A percentile compares a stretch with the other conserved stretches of the same genome.
Evolutionary conservation across 768 basidiomycete genomes (phyloP).

Genomic region (Boletus pseudo-olivaceus): DNA sequence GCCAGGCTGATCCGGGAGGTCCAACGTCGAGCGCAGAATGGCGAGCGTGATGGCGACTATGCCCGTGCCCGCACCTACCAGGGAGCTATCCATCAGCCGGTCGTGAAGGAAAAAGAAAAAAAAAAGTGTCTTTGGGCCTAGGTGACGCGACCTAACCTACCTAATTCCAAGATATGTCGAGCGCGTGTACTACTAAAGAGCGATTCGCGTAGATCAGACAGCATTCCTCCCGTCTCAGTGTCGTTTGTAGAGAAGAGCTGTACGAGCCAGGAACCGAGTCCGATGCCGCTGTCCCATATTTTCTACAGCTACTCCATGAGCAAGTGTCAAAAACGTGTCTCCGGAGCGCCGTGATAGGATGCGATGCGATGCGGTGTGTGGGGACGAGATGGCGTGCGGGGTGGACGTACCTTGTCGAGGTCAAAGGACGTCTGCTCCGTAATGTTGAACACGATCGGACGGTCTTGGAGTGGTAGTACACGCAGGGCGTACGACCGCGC

Average conservation of each 20-base stretch:
- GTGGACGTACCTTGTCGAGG: slow-evolving; percentile 74
- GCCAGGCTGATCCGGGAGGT: slow-evolving; percentile 16
- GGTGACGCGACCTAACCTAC: slow-evolving; percentile 33
- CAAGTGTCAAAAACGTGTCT: not conserved
- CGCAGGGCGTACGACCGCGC: slow-evolving; percentile 29
- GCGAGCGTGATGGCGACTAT: slow-evolving; percentile 70
- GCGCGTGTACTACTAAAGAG: slow-evolving; percentile 40
- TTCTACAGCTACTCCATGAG: slow-evolving; percentile 51
- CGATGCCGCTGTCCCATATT: slow-evolving; percentile 95
- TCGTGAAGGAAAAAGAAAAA: not conserved
- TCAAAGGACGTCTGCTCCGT: slow-evolving; percentile 87
- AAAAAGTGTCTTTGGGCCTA: not conserved
- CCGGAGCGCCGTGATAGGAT: not conserved
- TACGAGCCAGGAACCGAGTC: slow-evolving; percentile 75
- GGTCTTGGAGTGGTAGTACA: not conserved
- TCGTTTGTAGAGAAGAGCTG: slow-evolving; percentile 25
- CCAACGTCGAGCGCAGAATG: slow-evolving; percentile 44
- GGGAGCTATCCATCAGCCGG: not conserved
- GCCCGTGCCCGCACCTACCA: slow-evolving; percentile 78
- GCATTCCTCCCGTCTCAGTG: not conserved
- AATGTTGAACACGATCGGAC: slow-evolving; percentile 41
- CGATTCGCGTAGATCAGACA: slow-evolving; percentile 27
- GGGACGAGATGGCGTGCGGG: not conserved
- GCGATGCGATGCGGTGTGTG: not conserved
- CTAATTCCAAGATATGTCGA: slow-evolving; percentile 64